Conservation (phyloP, 768 basidiomycete genomes). For the Lentinus brumalis region DNA sequence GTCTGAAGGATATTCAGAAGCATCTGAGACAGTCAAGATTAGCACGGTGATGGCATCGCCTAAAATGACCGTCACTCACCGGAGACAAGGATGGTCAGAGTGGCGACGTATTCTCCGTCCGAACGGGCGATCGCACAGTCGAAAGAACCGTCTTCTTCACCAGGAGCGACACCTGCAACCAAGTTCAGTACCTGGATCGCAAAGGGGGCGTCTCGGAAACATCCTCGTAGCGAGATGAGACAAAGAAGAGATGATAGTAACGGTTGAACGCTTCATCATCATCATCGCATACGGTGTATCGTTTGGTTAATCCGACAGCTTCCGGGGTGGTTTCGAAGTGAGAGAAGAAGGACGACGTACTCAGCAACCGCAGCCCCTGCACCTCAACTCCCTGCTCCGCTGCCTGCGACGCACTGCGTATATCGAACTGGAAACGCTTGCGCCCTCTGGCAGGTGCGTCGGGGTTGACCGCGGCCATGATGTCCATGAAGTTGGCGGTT, state of each 20-base stretch:
- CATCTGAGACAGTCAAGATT: conserved; percentile 42
- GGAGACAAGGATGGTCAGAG: conserved; percentile 50
- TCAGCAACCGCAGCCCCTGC: conserved; percentile 1
- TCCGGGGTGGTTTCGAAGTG: background rate
- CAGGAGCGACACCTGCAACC: conserved; percentile 46
- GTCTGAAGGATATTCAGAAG: conserved; percentile 64
- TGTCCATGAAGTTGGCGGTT: background rate
- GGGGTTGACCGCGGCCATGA: background rate
- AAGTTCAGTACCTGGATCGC: background rate
- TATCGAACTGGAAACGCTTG: conserved; percentile 10
- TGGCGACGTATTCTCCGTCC: conserved; percentile 37
- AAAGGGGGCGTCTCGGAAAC: no score
- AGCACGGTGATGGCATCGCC: background rate
- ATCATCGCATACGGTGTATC: no score
- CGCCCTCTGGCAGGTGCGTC: conserved; percentile 10
- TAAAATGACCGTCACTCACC: conserved; percentile 35
- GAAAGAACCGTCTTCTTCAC: conserved; percentile 70
- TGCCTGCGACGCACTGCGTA: conserved; percentile 4
- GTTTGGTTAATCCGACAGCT: no score
- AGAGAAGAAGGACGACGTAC: background rate
- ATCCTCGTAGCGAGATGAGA: no score
- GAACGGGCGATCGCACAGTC: conserved; percentile 46
- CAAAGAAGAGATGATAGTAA: no score
- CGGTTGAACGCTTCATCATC: no score
- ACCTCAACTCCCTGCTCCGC: conserved; percentile 10